A percentile compares a stretch with the other conserved stretches of the same genome.
phyloP scores from a whole-genome alignment of 192 early-diverging fungal species.

The Paraglomus brasilianum region DNA sequence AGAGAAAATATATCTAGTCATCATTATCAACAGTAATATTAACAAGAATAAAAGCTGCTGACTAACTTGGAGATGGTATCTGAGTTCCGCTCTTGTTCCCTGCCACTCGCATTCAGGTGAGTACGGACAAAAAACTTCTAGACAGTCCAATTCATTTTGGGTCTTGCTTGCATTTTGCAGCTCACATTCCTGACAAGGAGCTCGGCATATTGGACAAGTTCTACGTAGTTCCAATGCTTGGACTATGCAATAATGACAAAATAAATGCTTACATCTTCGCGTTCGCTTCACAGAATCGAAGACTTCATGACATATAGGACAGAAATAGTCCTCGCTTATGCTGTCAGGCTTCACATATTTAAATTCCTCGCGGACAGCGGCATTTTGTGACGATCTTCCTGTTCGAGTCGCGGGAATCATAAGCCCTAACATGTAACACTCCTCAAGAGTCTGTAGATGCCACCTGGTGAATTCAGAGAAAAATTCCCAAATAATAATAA shows the following conservation, averaged over 20 bases:
- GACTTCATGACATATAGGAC: slow-evolving; percentile 34
- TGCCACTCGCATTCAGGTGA: slow-evolving; percentile 31
- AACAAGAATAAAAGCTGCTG: no score
- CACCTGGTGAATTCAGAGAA: no score
- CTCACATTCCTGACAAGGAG: slow-evolving; percentile 26
- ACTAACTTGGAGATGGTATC: slow-evolving; percentile 17
- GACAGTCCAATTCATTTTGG: slow-evolving; percentile 20
- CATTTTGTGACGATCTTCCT: background rate
- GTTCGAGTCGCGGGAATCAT: no score
- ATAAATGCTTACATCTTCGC: slow-evolving; percentile 29
- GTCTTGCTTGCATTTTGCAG: background rate
- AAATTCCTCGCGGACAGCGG: slow-evolving; percentile 7
- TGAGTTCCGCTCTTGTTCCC: slow-evolving; percentile 15
- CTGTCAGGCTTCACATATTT: slow-evolving; percentile 10
- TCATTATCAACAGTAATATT: no score
- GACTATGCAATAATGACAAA: slow-evolving; percentile 30
- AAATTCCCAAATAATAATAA: no score
- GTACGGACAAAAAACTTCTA: slow-evolving; percentile 22
- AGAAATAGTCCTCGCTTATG: slow-evolving; percentile 28
- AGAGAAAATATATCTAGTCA: slow-evolving; percentile 1
- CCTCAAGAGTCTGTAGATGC: no score
- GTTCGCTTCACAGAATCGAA: slow-evolving; percentile 26
- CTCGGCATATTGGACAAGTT: slow-evolving; percentile 31
- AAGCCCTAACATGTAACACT: no score
- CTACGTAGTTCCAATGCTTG: slow-evolving; percentile 19